Percentiles rank a stretch among this genome's conserved stretches.
Evolutionary conservation across 78 protist genomes (phyloP).

Genomic region (Dictyostelium discoideum): DNA sequence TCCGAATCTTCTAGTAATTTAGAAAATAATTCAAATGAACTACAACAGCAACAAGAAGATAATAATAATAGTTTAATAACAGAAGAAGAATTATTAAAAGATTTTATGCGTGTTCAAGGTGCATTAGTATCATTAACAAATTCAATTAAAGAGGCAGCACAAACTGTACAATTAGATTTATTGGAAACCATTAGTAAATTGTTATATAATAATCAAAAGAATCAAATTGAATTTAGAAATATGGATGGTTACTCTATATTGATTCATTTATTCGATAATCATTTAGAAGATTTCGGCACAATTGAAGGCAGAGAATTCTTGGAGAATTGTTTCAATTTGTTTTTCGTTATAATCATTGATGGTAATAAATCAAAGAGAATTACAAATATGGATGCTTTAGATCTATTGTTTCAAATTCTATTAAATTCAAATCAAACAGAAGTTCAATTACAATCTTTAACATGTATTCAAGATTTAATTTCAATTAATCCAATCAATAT

Average conservation of each 20-base stretch:
- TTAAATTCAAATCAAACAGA: conserved; percentile 35
- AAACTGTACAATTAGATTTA: conserved; percentile 64
- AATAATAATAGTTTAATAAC: background rate
- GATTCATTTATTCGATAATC: conserved; percentile 57
- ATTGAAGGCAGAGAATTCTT: conserved; percentile 69
- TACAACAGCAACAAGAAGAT: background rate
- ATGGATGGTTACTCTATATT: conserved; percentile 64
- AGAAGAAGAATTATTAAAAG: conserved; percentile 67
- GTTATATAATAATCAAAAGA: conserved; percentile 64
- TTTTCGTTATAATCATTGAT: conserved; percentile 57
- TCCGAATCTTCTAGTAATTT: background rate
- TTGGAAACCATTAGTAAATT: conserved; percentile 70
- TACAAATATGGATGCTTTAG: conserved; percentile 43
- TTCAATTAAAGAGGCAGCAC: conserved; percentile 47
- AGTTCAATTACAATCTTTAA: conserved; percentile 46
- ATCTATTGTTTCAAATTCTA: conserved; percentile 39
- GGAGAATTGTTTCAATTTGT: conserved; percentile 33
- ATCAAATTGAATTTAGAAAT: conserved; percentile 48
- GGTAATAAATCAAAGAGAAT: conserved; percentile 44
- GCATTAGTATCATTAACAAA: conserved; percentile 33
- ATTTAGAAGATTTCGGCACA: conserved; percentile 12
- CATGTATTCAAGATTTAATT: conserved; percentile 71
- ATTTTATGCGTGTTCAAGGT: conserved; percentile 75
- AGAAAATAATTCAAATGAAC: background rate
- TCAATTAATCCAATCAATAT: conserved; percentile 74